Base-by-base conservation (phyloP, 345 rosid species). In the Odontarrhena argentea region DNA sequence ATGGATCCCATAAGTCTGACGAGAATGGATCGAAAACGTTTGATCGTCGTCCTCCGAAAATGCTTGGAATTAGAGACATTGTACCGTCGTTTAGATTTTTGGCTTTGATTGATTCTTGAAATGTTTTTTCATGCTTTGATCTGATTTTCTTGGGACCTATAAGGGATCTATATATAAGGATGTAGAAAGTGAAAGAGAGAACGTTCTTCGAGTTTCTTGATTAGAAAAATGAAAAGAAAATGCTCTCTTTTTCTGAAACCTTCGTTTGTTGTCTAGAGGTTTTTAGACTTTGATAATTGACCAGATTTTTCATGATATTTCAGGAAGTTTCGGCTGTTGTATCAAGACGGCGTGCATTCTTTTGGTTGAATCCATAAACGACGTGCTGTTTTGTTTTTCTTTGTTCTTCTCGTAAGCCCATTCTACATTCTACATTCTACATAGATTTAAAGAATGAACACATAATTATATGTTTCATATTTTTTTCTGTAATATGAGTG, bases 61-160 rank as follows among this genome's bases (percentile, higher is more conserved):
- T 55, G 69, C 69, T 74, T 67, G 77, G 77, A 30, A 74, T 50
- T 37, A 74, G 63, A 60, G 74, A 74, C 74, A 67, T 67, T 0
- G 7, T 14, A 18, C 22, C 22, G 22, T 70, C 46, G 8, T 63
- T 65, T 13, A 38, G 3, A 12, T 50, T 45, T 30, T 63, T 14
- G 1, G 11, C 3, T 45, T 62, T 62, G 51, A 8, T 53, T 51
- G 22, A 18, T 46, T 70, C 63, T 4, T 32, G 32, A 28, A 34
- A 13, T 47, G 41, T 72, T 40, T 14, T 48, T 63, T 52, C 8
- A 18, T 71, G 37, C 30, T 55, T 55, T 55, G 71, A 12, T 50
- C 55, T 73, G 55, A 6, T 42, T 52, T 41, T 2, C 36, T 8
- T 34, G 7, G 4, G 52, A n/a, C 13, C 5, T 3, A 28, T 5